Base-by-base conservation (phyloP, 352 stramenopile genomes). In the Phytophthora vignae region DNA sequence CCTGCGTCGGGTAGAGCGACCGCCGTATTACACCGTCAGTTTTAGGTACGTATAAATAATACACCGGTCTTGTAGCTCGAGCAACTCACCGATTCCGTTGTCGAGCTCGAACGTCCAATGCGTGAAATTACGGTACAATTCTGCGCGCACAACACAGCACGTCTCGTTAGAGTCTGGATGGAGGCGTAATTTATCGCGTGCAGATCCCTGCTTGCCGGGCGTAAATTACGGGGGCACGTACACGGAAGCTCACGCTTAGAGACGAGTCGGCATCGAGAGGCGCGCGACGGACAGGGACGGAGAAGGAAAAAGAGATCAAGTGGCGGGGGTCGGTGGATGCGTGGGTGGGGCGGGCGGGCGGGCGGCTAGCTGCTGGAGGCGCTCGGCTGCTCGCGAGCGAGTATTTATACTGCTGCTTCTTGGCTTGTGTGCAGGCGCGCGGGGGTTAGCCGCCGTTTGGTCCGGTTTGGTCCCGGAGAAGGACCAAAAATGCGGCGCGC, bases 371-470 rank as follows among this genome's bases (percentile, higher is more conserved):
- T 15, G 33, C 33, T 40, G 5, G 33, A 15, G 36, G 36, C 36
- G 36, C 36, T 42, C 36, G 27, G 38, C 29, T 40, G 49, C 29
- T 48, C 14, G 50, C 59, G 48, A 58, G 40, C 59, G 49, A 63
- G 66, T 78, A 71, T 72, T 78, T 77, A n/a, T n/a, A n/a, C 67
- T 74, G 60, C 69, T 44, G 53, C 65, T 69, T 70, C 58, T 73
- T 69, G 64, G 48, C 60, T 74, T 69, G 60, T 74, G 57, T 74
- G 57, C 46, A 60, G 56, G 61, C 60, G 66, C 66, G 60, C 60
- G 60, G 50, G 49, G 50, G 60, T 68, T 72, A 70, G 50, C 46
- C 27, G 50, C 40, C 48, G 56, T 67, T 65, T 67, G 60, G 48
- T 72, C 55, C 53, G 22, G 19, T 72, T 71, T 67, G 50, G 58